These are phyloP conservation scores for Fusarium solani-melongenae DNA, from an alignment of 2,329 filamentous ascomycete genomes.

Conservation along the genomic window DNA sequence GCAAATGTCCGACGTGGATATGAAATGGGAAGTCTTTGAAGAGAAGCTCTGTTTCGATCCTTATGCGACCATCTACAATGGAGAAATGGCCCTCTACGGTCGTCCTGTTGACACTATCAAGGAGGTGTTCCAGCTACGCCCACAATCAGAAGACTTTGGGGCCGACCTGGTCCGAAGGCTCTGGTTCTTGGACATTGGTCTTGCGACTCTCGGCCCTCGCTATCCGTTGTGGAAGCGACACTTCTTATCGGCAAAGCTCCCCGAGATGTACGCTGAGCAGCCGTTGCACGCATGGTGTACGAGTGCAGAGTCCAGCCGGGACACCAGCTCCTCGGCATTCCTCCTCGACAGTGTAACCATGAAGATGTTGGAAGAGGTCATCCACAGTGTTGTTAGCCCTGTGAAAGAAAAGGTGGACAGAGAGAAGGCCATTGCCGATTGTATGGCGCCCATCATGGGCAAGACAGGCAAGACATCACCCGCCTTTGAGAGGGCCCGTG, in stretches of 20 bases:
- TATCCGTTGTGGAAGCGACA: neutral
- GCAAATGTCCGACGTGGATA: neutral
- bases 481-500: neutral
- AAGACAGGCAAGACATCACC: neutral
- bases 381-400: neutral
- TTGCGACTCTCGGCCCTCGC: neutral
- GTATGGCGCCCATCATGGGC: neutral
- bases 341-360: neutral
- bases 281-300: neutral
- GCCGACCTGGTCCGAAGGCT: neutral
- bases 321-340: neutral
- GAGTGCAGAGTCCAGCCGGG: neutral
- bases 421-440: neutral
- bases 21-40: neutral
- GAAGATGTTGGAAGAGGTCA: neutral
- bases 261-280: neutral
- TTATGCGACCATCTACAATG: neutral
- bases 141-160: neutral
- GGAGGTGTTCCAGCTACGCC: neutral
- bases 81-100: neutral
- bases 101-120: neutral
- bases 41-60: neutral
- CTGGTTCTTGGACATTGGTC: neutral
- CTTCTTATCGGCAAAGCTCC: neutral
- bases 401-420: neutral